Evolutionary conservation across 2,329 filamentous ascomycete species (phyloP), one percentile per base, ranked within the genome.

Genomic region (Aureobasidium uvarum): DNA sequence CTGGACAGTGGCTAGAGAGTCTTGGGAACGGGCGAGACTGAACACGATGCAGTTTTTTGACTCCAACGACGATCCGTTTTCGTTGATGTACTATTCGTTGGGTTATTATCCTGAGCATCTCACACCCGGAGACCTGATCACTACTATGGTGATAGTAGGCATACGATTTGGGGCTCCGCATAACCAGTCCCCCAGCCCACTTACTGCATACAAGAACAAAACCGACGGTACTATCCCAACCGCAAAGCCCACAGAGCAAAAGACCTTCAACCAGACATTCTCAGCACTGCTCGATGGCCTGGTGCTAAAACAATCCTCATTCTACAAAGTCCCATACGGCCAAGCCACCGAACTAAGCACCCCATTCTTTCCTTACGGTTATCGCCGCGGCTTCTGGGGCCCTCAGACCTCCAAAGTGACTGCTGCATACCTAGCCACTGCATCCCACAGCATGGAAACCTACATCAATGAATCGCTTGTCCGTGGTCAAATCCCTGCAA

Each of bases 71-170:
- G 67, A 68, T 31, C 64, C 65, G 1, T 68, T 62, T 50, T 64
- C 58, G 13, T 41, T 68, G 13, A 66, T 68, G 64, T 68, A 66
- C 62, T 68, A 60, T 38, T 65, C 64, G 16, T 38, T 64, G 13
- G 62, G 64, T 13, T 66, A 66, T 43, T 55, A 65, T 16, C 67
- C 67, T 23, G 43, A 51, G 18, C n/a, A 59, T 20, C 45, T 68
- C 20, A 33, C 28, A 1, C 45, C 14, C 23, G 67, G 64, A 5
- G 28, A 43, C 6, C 38, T 65, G 18, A 55, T 33, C 8, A 51
- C 52, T 0, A 43, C 64, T 16, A 68, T 65, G 25, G 39, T 66
- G 11, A 56, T 68, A 25, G 64, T 64, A 10, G 65, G 64, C 18
- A 43, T 66, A 20, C 54, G 55, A 28, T 66, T 68, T 46, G 38